Base-by-base conservation (phyloP, 2,329 filamentous ascomycete genomes). In the Hymenoscyphus linearis region DNA sequence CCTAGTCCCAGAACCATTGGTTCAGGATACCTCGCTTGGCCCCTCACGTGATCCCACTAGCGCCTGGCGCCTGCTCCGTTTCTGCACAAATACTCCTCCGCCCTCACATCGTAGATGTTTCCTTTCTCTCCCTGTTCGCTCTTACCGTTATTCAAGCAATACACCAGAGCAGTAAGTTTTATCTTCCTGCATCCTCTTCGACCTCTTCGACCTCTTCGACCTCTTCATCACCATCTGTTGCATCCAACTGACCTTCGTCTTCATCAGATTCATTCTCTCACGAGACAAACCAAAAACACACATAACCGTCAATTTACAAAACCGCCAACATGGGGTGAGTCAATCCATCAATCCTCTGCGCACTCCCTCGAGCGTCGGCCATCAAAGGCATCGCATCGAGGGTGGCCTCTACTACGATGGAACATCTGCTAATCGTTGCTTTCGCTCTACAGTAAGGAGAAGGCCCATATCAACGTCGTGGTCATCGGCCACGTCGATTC, bases 401-500 rank as follows among this genome's bases (percentile, higher is more conserved):
- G 61, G 60, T 47, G 52, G 50, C 35, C 9, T 61, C 26, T 18
- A 67, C 65, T 54, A 63, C 60, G 37, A 66, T 66, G 50, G 56
- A 61, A 52, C 59, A 22, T 18, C 37, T 63, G 64, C 69, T 72
- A 61, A 72, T 64, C 6, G 34, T n/a, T 50, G 26, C 60, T 57
- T 69, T 57, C 55, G 27, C 65, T 53, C 57, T 69, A 73, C 76
- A 93, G 93, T 90, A 98, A 91, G 85, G 87, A 96, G 76, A 96
- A 96, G 89, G 82, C 80, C 82, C 93, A 98, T 82, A 91, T 98
- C 82, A 93, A 93, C 90, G 89, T 96, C 81, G 92, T 96, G 83
- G 92, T 96, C 81, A 96, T 96, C 86, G 92, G 93, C 86, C 93
- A 96, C 88, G 93, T 96, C 91, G 92, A 96, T 84, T 96, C 92